These are phyloP conservation scores for Termitomyces sp. DNA, from an alignment of 768 basidiomycete genomes.

Conservation along the genomic window DNA sequence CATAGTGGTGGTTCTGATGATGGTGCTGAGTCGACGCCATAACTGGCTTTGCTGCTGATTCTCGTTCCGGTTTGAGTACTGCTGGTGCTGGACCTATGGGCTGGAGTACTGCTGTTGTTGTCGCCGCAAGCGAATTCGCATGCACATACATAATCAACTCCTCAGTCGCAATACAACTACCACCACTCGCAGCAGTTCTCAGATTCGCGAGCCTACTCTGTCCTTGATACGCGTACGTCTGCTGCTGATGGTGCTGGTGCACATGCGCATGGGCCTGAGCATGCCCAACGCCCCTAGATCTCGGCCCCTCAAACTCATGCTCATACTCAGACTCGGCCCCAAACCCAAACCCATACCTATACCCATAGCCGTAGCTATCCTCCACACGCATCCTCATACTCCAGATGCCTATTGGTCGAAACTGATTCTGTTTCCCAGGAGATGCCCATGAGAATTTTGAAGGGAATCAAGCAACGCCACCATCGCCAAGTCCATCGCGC, in stretches of 20 bases:
- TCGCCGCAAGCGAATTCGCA: slow-evolving; percentile 15
- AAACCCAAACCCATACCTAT: not conserved
- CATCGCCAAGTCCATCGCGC: slow-evolving; percentile 30
- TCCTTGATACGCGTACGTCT: not conserved
- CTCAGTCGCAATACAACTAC: slow-evolving; percentile 65
- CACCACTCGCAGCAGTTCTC: slow-evolving; percentile 22
- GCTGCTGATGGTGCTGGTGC: not conserved
- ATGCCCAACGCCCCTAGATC: not conserved
- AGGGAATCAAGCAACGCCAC: slow-evolving; percentile 30
- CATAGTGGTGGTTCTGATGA: slow-evolving; percentile 3
- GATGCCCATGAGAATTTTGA: not conserved
- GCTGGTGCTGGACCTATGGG: not conserved
- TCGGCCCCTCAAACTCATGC: not conserved
- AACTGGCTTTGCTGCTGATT: slow-evolving; percentile 10
- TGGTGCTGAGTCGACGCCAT: slow-evolving; percentile 19
- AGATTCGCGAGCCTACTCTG: slow-evolving; percentile 6
- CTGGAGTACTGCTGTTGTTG: not conserved
- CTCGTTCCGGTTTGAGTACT: not conserved
- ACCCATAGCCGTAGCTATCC: not conserved
- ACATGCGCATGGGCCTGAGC: not conserved
- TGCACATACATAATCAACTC: slow-evolving; percentile 60
- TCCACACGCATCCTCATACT: too few relatives aligned
- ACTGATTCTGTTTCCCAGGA: too few relatives aligned
- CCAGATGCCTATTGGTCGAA: slow-evolving; percentile 1
- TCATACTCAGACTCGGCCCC: not conserved